Evolutionary conservation across 306 rosid species (phyloP).

Genomic region (Myrica gale): DNA sequence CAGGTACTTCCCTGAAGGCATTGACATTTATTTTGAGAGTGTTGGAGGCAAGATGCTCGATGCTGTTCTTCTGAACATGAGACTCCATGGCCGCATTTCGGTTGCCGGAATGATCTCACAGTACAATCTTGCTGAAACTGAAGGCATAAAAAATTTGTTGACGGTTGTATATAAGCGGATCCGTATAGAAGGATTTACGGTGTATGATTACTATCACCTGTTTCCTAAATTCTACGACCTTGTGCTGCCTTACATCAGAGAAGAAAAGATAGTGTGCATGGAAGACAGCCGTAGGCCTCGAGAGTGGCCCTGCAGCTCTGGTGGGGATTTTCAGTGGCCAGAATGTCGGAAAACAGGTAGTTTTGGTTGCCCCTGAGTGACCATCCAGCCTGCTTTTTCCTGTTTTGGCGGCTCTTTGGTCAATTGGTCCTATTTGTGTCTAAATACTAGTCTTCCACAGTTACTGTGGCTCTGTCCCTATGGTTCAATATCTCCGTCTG

Average conservation of each 20-base stretch:
- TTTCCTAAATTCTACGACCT: constrained; percentile 58
- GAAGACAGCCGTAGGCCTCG: constrained; percentile 47
- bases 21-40: constrained; percentile 69
- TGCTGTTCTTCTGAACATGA: constrained; percentile 54
- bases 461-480: too few relatives aligned
- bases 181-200: constrained; percentile 51
- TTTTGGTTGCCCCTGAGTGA: constrained; percentile 30
- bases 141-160: constrained; percentile 50
- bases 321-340: constrained; percentile 37
- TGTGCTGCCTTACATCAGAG: constrained; percentile 49
- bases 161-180: constrained; percentile 34
- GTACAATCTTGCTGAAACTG: constrained; percentile 49
- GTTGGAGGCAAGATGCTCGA: constrained; percentile 67
- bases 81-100: constrained; percentile 44
- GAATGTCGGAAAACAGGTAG: constrained; percentile 44
- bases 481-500: too few relatives aligned
- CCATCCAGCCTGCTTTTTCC: background rate
- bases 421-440: too few relatives aligned
- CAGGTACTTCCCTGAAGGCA: constrained; percentile 58
- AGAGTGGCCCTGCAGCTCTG: constrained; percentile 37
- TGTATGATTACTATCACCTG: constrained; percentile 40
- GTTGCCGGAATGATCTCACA: constrained; percentile 61
- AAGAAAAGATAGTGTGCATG: constrained; percentile 41
- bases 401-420: background rate
- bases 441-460: too few relatives aligned